Base-by-base conservation (phyloP, 2,329 filamentous ascomycete species). In the Fusarium albosuccineum region DNA sequence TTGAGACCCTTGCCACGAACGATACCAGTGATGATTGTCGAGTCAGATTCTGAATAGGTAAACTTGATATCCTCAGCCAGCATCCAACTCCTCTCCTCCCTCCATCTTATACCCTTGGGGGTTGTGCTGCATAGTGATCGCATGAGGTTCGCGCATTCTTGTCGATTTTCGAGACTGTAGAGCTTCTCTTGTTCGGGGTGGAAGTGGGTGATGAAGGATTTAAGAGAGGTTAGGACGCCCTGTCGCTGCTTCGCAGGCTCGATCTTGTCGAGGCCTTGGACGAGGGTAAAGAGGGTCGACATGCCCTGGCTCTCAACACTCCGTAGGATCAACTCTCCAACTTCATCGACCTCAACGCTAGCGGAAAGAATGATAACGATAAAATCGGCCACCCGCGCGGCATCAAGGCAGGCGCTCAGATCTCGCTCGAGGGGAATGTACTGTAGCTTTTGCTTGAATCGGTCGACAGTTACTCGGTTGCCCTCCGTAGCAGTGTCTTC, bases 71-170 rank as follows among this genome's bases (percentile, higher is more conserved):
- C 87, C 68, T 99, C 96, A 5, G 95, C 88, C 59, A 97, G 82
- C 91, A 99, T 93, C 92, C 96, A 99, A 73, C 94, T 97, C 70
- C 96, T 87, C 68, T 97, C 93, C 53, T 99, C 96, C 72, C 96
- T 89, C 96, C 96, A 99, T 66, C 91, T 85, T n/a, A 99, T 88
- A 1, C 96, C 96, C 81, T 97, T 98, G 10, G 96, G 95, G 42
- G 91, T 94, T 36, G 92, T 93, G 67, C 90, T 97, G 83, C 96
- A 99, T 14, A 99, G 82, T 29, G 94, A 95, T 53, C 97, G 88
- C 79, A 98, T 92, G 37, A 97, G 83, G 76, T 97, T 98, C 52
- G 93, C 88, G 76, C 92, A 95, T 77, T 99, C 96, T 76, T 97
- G 94, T 75, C 92, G 87, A 65, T 88, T 95, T 75, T 97, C 94